A percentile compares a stretch with the other conserved stretches of the same genome.
Conservation (phyloP, 345 rosid genomes). For the Schrenkiella parvula region DNA sequence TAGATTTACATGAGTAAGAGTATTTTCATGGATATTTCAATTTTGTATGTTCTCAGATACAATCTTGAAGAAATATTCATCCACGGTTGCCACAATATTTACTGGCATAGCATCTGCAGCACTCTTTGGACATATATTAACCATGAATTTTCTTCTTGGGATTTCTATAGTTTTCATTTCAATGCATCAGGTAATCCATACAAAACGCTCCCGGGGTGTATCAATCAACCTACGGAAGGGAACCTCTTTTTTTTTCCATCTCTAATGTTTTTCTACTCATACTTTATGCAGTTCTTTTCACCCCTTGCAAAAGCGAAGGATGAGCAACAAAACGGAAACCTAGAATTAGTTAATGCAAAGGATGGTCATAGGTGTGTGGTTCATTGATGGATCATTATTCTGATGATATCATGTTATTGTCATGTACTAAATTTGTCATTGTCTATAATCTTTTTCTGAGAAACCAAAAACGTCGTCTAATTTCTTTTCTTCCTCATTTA, state of each 20-base stretch:
- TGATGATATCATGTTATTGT: not conserved
- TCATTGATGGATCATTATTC: not conserved
- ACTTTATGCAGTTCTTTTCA: constrained; percentile 69
- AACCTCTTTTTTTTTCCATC: not conserved
- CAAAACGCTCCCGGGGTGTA: not conserved
- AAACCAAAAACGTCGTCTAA: not conserved
- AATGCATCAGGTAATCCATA: constrained; percentile 82
- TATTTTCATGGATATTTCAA: constrained; percentile 5
- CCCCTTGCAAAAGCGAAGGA: constrained; percentile 78
- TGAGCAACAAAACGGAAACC: constrained; percentile 53
- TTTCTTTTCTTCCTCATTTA: not conserved
- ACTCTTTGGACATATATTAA: constrained; percentile 86
- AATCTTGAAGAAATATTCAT: constrained; percentile 95
- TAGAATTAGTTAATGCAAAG: constrained; percentile 45
- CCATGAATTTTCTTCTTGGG: constrained; percentile 86
- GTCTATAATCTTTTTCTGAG: not conserved
- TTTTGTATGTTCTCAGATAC: constrained; percentile 58
- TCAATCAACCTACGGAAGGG: not conserved
- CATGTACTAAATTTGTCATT: not conserved
- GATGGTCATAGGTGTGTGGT: constrained; percentile 51
- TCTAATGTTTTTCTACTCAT: not conserved
- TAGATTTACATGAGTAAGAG: not conserved
- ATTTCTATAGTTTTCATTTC: constrained; percentile 94
- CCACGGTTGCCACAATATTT: constrained; percentile 95
- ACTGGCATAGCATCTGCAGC: constrained; percentile 95